Percentiles rank a stretch among this genome's conserved stretches.
Evolutionary conservation across 805 yeast genomes (phyloP).

Genomic region (Wickerhamomyces sydowiorum): DNA sequence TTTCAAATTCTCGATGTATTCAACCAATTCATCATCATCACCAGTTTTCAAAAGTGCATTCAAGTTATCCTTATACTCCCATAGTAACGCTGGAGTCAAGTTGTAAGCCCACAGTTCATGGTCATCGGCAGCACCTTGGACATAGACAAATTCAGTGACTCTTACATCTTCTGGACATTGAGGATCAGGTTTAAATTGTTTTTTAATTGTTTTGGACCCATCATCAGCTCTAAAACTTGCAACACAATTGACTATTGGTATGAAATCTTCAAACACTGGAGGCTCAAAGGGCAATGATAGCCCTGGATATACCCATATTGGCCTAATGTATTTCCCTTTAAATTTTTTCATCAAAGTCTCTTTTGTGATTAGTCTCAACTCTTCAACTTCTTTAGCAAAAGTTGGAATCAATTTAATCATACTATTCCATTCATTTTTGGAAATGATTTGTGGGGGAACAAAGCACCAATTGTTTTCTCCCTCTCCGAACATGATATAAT

Average conservation of each 20-base stretch:
- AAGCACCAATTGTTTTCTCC: slow-evolving; percentile 30
- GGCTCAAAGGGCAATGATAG: slow-evolving; percentile 27
- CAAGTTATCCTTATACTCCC: slow-evolving; percentile 38
- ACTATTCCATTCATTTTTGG: slow-evolving; percentile 48
- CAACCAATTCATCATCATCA: slow-evolving; percentile 25
- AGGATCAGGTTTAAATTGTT: background rate
- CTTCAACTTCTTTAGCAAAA: slow-evolving; percentile 39
- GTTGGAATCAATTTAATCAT: slow-evolving; percentile 42
- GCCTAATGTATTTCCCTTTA: slow-evolving; percentile 47
- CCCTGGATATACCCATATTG: slow-evolving; percentile 67
- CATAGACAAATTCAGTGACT: slow-evolving; percentile 46
- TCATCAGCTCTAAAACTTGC: slow-evolving; percentile 60
- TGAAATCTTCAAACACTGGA: slow-evolving; percentile 25
- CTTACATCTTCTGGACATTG: background rate
- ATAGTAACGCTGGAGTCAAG: slow-evolving; percentile 48
- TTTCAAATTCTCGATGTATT: slow-evolving; percentile 6
- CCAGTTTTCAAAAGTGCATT: slow-evolving; percentile 11
- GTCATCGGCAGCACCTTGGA: slow-evolving; percentile 94
- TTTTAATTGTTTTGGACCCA: slow-evolving; percentile 38
- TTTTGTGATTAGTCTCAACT: slow-evolving; percentile 34
- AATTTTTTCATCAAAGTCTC: slow-evolving; percentile 27
- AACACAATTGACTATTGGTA: slow-evolving; percentile 49
- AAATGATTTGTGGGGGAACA: slow-evolving; percentile 49
- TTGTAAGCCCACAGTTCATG: slow-evolving; percentile 78
- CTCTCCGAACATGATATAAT: slow-evolving; percentile 40